Base-by-base conservation (phyloP, 2,329 filamentous ascomycete genomes). In the Graphium sp. region DNA sequence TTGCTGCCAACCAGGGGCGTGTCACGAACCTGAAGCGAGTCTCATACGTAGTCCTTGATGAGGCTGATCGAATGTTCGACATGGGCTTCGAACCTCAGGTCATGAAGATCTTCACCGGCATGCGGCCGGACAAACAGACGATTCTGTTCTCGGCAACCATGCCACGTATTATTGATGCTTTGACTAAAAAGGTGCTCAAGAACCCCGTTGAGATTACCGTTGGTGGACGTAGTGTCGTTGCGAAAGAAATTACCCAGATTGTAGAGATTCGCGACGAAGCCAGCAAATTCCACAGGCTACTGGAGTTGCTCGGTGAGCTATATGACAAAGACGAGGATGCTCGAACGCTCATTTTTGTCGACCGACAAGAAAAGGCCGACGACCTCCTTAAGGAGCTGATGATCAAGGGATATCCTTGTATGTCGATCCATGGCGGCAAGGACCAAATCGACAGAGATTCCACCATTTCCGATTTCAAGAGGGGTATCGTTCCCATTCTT, bases 31-130 rank as follows among this genome's bases (percentile, higher is more conserved):
- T 98, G 32, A 74, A 69, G 39, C 70, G 89, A 37, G 82, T 93
- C 9, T 89, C 83, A 0, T 98, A 95, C 48, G 74, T 94, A 15
- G 89, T 98, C 8, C 68, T 98, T 22, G 89, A 98, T 47, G 89
- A 98, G 55, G 89, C 89, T 26, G 89, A 98, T 52, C 78, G 89
- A 36, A 95, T 98, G 89, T 94, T 95, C 47, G 89, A 98, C 49
- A 95, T 98, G 89, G 89, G 89, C 10, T 98, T 98, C 45, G 87
- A 93, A 53, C 87, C 89, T 3, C 89, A 98, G 50, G 85, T 98
- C 30, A 89, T 89, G 72, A 94, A 92, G 52, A 89, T 98, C 33
- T 74, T 95, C 46, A 73, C 74, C 39, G 93, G 89, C 43, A 79
- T 93, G 48, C 76, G 89, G 26, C 85, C 89, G 1, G 81, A 94